phyloP scores from a whole-genome alignment of 1,284 basidiomycete genomes.

The Irpex rosettiformis region DNA sequence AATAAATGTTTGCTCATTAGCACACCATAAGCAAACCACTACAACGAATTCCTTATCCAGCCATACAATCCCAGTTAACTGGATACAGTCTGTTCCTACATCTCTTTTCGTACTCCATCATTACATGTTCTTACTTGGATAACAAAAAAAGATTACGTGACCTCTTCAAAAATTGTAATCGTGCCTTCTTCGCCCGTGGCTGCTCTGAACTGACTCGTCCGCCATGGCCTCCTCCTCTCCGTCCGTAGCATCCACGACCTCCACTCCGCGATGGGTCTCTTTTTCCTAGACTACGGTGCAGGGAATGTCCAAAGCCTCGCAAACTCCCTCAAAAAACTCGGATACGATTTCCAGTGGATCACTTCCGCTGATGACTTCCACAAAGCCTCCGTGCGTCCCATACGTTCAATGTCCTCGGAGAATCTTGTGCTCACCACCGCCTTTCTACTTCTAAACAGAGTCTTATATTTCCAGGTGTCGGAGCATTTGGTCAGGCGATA shows the following conservation, averaged over 20 bases:
- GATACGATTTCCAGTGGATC: constrained; percentile 92
- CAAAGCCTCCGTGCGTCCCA: constrained; percentile 78
- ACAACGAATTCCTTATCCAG: neutral
- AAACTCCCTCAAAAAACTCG: constrained; percentile 87
- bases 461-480: constrained; percentile 98
- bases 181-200: neutral
- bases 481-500: constrained; percentile 89
- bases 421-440: constrained; percentile 17
- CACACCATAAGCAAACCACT: constrained; percentile 9
- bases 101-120: too few relatives aligned
- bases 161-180: constrained; percentile 4
- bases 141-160: neutral
- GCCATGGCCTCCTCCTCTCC: constrained; percentile 1
- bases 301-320: constrained; percentile 94
- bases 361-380: constrained; percentile 80
- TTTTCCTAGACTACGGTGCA: constrained; percentile 93
- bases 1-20: constrained; percentile 13
- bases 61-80: neutral
- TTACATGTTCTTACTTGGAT: neutral
- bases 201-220: neutral
- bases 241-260: neutral
- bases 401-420: constrained; percentile 8
- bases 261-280: constrained; percentile 57
- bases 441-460: constrained; percentile 51
- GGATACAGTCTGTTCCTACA: neutral